Base-by-base conservation (phyloP, 441 rosid species). In the Erodium moschatum region DNA sequence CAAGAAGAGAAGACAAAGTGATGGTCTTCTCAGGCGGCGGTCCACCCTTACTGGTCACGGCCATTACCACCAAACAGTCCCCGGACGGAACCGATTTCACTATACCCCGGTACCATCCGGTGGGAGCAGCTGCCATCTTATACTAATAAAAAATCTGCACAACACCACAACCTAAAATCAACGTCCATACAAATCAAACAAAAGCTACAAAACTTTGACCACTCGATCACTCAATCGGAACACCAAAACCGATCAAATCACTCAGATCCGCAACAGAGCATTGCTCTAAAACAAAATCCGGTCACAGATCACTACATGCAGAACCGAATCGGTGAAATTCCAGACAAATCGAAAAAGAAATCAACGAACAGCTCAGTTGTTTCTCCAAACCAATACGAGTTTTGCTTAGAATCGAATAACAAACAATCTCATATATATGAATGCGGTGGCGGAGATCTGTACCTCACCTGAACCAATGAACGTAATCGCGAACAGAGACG, bases 71-170 rank as follows among this genome's bases (percentile, higher is more conserved):
- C 88, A 91, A 80, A 81, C 84, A 78, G 85, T 91, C 97, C 62
- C 97, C 97, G 1, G 99, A 89, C 5, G 89, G 76, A 77, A 94
- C 96, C 21, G 92, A 86, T 77, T 94, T 94, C 77, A 94, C 99
- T 81, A 75, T 88, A 27, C 85, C 97, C 71, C 82, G 87, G 80
- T 78, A 83, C 93, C 93, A 89, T 79, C 80, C 81, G 24, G 81
- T 74, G 71, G 81, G 77, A 68, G 83, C 88, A 64, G 85, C 86
- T 69, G 86, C 79, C 46, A 40, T 40, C 46, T 40, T 40, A 40
- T 40, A 33, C 38, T 5, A 33, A 33, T 3, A 6, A 40, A 40
- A 10, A 40, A 40, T 40, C 46, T 40, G 46, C 46, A 40, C 0
- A 40, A 40, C 46, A 6, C 46, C 46, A 40, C 46, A 33, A 33